Base-by-base conservation (phyloP, 2,329 filamentous ascomycete genomes). In the Scleromitrula shiraiana region DNA sequence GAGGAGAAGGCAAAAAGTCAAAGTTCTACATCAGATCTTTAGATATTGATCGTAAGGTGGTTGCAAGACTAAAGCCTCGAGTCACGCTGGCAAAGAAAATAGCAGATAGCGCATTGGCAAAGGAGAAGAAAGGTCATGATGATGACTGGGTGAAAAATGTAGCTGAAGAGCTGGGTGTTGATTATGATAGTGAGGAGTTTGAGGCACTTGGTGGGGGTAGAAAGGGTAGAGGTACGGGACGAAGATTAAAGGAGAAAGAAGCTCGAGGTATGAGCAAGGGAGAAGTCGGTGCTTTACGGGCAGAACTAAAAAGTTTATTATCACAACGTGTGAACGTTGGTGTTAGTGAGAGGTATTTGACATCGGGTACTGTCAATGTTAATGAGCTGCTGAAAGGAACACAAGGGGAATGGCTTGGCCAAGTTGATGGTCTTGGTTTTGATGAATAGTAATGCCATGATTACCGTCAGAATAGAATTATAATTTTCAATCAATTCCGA, bases 161-260 rank as follows among this genome's bases (percentile, higher is more conserved):
- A 0, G 93, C 93, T 0, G 89, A 96, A 50, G 91, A 97, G 55
- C 74, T 98, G 0, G 93, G 93, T 1, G 87, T 97, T 0, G 91
- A 96, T 44, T 95, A 95, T 63, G 89, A 97, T 62, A 85, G 81
- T 51, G 89, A 95, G 29, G 88, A 94, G 38, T 83, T 95, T 53
- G 85, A 85, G 55, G 67, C 75, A 32, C 74, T 73, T 1, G 69
- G 68, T 7, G 78, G 81, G 6, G 74, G 72, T 46, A 75, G 76
- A 60, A 77, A 77, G 41, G 83, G 85, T 0, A 75, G 88, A 29
- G 88, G 88, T 7, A 80, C 78, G 32, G 83, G 85, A 1, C 71
- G 87, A 33, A 85, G 83, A 67, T 74, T 80, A 67, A 86, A 86
- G 68, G 84, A 93, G 63, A 80, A 83, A 60, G 79, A 83, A 66